phyloP scores from a whole-genome alignment of 192 early-diverging fungal genomes.

The Coemansia reversa region DNA sequence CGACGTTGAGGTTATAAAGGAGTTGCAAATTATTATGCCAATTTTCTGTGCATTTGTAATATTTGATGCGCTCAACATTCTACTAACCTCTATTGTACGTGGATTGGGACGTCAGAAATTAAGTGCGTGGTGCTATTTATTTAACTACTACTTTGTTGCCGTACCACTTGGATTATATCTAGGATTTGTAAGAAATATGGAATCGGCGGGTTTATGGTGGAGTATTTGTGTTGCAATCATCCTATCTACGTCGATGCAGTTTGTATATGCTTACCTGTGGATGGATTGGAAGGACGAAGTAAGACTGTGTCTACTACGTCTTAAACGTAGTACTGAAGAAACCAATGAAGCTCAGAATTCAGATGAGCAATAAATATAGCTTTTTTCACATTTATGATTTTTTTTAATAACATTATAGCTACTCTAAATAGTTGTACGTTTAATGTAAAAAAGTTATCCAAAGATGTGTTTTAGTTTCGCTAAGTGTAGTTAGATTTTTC shows the following conservation, averaged over 20 bases:
- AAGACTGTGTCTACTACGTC: slow-evolving; percentile 27
- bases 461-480: too few relatives aligned
- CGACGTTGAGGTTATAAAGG: slow-evolving; percentile 22
- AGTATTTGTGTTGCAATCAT: slow-evolving; percentile 55
- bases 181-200: slow-evolving; percentile 50
- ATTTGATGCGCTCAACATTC: slow-evolving; percentile 56
- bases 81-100: slow-evolving; percentile 58
- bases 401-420: too few relatives aligned
- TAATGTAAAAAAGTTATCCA: too few relatives aligned
- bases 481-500: too few relatives aligned
- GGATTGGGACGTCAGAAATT: slow-evolving; percentile 57
- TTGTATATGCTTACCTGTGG: slow-evolving; percentile 22
- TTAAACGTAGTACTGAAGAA: slow-evolving; percentile 19
- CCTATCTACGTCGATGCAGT: slow-evolving; percentile 21
- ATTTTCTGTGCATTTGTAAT: slow-evolving; percentile 31
- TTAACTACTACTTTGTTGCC: slow-evolving; percentile 52
- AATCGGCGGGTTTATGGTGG: slow-evolving; percentile 64
- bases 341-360: background rate
- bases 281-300: slow-evolving; percentile 41
- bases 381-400: too few relatives aligned
- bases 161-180: slow-evolving; percentile 55
- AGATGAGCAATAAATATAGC: too few relatives aligned
- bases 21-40: slow-evolving; percentile 30
- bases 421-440: too few relatives aligned
- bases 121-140: slow-evolving; percentile 49